Evolutionary conservation across 306 rosid species (phyloP).

Genomic region (Malus sieversii): DNA sequence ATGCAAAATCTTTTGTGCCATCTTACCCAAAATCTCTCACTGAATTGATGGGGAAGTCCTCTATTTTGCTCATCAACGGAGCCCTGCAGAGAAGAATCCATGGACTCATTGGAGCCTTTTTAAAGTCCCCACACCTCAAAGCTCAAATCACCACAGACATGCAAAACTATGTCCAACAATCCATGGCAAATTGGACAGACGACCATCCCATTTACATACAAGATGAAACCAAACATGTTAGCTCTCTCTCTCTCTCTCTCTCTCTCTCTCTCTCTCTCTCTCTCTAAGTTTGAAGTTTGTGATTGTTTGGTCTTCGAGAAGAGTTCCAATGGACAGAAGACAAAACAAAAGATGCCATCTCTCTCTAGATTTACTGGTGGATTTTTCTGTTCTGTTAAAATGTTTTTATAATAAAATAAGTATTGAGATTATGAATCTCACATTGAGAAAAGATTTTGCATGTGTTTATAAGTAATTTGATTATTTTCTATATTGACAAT

Average conservation of each 20-base stretch:
- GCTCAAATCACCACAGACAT: conserved; percentile 77
- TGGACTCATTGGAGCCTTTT: conserved; percentile 89
- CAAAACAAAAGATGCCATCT: conserved; percentile 35
- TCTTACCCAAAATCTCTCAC: conserved; percentile 86
- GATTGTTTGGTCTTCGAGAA: conserved; percentile 15
- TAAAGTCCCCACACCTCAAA: conserved; percentile 80
- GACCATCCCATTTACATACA: conserved; percentile 61
- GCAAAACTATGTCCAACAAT: conserved; percentile 58
- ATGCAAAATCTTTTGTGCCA: conserved; percentile 82
- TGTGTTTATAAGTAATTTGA: too few relatives aligned
- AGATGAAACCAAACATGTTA: conserved; percentile 79
- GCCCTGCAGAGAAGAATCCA: conserved; percentile 87
- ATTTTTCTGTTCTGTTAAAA: conserved; percentile 10
- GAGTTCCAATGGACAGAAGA: conserved; percentile 16
- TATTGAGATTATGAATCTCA: background rate
- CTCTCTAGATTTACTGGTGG: conserved; percentile 20
- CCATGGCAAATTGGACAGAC: conserved; percentile 70
- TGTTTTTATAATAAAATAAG: conserved; percentile 10
- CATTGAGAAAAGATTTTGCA: too few relatives aligned
- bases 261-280: conserved; percentile 18
- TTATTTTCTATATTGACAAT: too few relatives aligned
- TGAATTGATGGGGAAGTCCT: conserved; percentile 86
- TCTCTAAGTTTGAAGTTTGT: conserved; percentile 14
- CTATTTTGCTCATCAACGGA: conserved; percentile 89
- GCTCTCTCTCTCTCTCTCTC: conserved; percentile 28